Base-by-base conservation (phyloP, 169 alveolate species). In the Plasmodium knowlesi region DNA sequence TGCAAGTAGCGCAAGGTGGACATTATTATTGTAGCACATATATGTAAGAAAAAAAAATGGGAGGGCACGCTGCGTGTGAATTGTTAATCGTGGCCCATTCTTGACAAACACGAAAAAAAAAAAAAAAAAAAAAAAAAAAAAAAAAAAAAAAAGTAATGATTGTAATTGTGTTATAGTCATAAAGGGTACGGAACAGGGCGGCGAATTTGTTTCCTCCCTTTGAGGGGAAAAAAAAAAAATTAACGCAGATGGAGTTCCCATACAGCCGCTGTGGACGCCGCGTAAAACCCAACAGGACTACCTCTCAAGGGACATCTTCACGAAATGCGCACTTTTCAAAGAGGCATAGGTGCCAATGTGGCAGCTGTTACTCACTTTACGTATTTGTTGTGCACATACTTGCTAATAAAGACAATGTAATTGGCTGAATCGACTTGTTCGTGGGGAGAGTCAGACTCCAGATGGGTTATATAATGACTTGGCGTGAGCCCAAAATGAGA, bases 391-490 rank as follows among this genome's bases (percentile, higher is more conserved):
- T 73, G 72, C 22, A 78, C 92, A 78, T 91, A 91, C 34, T 82
- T 81, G 14, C 57, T 50, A 91, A 82, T 91, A 82, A 91, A 91
- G 16, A 92, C 72, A 16, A 91, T 50, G 34, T 54, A 91, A 50
- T 91, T 91, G 30, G 53, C 37, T 50, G 74, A 57, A 43, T 91
- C 85, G 70, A 88, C 37, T 74, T 74, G 76, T n/a, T 79, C 50
- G 30, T 14, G 30, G 28, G 74, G 46, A 30, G 43, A 22, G 50
- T 89, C 39, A 16, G 80, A 41, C 39, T 91, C 95, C 16, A 91
- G 32, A 53, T 91, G 95, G 10, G 95, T 91, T 71, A 91, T 91
- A 72, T 82, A 91, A 43, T 71, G 32, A 43, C 57, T 19, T 34
- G 95, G 91, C 39, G 39, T 80, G 32, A 91, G 54, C n/a, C 22